phyloP scores from a whole-genome alignment of 345 rosid species.

The Gossypium turneri region DNA sequence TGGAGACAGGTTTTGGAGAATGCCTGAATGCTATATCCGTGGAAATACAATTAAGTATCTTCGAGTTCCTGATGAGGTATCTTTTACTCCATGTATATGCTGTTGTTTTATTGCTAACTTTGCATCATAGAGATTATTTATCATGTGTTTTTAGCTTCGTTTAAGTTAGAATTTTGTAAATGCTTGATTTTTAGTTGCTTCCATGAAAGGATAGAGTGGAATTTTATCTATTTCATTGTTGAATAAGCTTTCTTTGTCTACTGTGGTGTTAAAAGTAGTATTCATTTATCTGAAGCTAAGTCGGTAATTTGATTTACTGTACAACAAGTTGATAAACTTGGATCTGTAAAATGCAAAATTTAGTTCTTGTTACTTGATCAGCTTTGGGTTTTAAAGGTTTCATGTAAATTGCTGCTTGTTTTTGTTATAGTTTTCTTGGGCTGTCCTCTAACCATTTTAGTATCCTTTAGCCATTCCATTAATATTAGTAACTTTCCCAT shows the following conservation, averaged over 20 bases:
- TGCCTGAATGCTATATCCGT: conserved; percentile 99
- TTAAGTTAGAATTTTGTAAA: neutral
- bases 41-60: conserved; percentile 98
- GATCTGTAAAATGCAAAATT: neutral
- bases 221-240: neutral
- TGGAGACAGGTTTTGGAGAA: conserved; percentile 98
- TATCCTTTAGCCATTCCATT: neutral
- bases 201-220: neutral
- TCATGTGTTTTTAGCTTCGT: neutral
- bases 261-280: neutral
- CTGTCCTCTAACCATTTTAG: neutral
- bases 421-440: neutral
- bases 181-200: neutral
- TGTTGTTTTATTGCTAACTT: neutral
- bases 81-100: neutral
- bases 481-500: neutral
- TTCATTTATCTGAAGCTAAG: neutral
- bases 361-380: neutral
- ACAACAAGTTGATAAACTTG: neutral
- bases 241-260: neutral
- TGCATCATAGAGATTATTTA: neutral
- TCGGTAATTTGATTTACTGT: neutral
- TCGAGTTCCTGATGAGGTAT: conserved; percentile 99
- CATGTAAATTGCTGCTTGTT: neutral
- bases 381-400: neutral